Evolutionary conservation across 192 early-diverging fungal species (phyloP).

Genomic region (Funneliformis geosporum): DNA sequence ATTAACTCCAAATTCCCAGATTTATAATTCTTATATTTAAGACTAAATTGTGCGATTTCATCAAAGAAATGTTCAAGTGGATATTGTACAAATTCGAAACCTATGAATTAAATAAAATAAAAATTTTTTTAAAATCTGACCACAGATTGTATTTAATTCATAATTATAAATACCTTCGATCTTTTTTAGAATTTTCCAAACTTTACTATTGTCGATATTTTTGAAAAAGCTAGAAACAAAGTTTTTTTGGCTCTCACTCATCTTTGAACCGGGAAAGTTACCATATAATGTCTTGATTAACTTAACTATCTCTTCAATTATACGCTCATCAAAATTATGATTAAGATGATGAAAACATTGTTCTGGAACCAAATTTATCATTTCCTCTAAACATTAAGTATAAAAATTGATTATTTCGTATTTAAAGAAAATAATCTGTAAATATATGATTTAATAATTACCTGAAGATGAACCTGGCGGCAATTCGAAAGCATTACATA

Average conservation of each 20-base stretch:
- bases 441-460: background rate
- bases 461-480: background rate
- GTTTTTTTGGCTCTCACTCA: background rate
- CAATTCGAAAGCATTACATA: background rate
- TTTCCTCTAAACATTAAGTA: background rate
- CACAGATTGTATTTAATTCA: background rate
- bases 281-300: slow-evolving; percentile 16
- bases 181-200: background rate
- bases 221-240: background rate
- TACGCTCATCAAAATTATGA: background rate
- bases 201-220: background rate
- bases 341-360: slow-evolving; percentile 8
- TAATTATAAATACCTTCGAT: slow-evolving; percentile 1
- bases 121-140: background rate
- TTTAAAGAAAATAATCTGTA: background rate
- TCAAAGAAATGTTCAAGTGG: background rate
- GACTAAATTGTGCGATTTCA: background rate
- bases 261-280: background rate
- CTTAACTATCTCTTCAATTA: background rate
- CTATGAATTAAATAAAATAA: slow-evolving; percentile 4
- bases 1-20: background rate
- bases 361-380: background rate
- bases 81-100: slow-evolving; percentile 17
- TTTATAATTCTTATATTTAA: background rate
- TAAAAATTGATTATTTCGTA: background rate